A percentile compares a stretch with the other conserved stretches of the same genome.
phyloP scores from a whole-genome alignment of 495 filamentous ascomycete genomes.

The Xylaria longipes region DNA sequence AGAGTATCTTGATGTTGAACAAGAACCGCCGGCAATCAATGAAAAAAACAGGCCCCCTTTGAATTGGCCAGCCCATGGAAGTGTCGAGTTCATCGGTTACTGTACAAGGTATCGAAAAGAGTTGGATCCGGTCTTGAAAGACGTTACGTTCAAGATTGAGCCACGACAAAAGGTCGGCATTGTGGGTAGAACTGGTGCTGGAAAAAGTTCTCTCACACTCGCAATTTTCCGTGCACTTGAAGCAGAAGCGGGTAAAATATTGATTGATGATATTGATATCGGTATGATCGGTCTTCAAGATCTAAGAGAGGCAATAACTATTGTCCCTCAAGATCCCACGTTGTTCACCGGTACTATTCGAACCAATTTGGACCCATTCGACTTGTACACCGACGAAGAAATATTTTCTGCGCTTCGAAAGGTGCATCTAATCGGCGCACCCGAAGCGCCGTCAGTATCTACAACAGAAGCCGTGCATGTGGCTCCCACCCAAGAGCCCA shows the following conservation, averaged over 20 bases:
- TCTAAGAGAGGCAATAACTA: slow-evolving; percentile 91
- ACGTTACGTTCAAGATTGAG: slow-evolving; percentile 84
- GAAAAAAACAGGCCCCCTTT: slow-evolving; percentile 75
- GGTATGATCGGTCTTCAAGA: slow-evolving; percentile 87
- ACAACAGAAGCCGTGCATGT: not conserved
- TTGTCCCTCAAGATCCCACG: slow-evolving; percentile 98
- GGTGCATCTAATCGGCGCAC: slow-evolving; percentile 84
- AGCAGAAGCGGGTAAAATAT: slow-evolving; percentile 86
- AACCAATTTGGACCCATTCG: slow-evolving; percentile 94
- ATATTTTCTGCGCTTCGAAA: slow-evolving; percentile 86
- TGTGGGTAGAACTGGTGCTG: slow-evolving; percentile 94
- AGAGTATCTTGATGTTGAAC: slow-evolving; percentile 96
- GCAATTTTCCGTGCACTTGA: slow-evolving; percentile 98
- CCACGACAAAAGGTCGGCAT: slow-evolving; percentile 94
- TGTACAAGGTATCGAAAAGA: slow-evolving; percentile 88
- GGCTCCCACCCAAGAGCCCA: slow-evolving; percentile 24
- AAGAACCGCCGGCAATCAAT: slow-evolving; percentile 82
- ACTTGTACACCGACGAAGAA: slow-evolving; percentile 86
- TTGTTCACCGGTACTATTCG: slow-evolving; percentile 96
- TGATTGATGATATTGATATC: slow-evolving; percentile 91
- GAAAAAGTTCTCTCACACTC: slow-evolving; percentile 94
- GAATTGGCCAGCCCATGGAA: slow-evolving; percentile 86
- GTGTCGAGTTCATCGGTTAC: slow-evolving; percentile 86
- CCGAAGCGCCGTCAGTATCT: slow-evolving; percentile 45
- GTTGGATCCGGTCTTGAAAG: slow-evolving; percentile 81